phyloP scores from a whole-genome alignment of 768 basidiomycete genomes.

The Trametes gibbosa region DNA sequence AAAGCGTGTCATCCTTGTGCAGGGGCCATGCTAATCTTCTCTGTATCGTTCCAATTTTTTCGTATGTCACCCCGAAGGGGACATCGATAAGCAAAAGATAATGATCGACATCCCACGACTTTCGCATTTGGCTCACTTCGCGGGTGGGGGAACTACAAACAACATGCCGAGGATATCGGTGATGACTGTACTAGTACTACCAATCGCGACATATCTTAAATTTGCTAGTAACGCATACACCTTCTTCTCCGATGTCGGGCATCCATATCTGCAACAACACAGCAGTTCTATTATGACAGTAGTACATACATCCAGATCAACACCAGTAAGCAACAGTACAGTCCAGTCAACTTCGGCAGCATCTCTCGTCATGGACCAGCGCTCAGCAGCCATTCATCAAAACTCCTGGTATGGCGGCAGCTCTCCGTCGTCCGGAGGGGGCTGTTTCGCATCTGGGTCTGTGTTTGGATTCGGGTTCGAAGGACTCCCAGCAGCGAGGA shows the following conservation, averaged over 20 bases:
- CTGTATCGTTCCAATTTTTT: slow-evolving; percentile 99
- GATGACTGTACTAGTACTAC: too few relatives aligned
- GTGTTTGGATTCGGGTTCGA: not conserved
- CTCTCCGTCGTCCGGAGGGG: slow-evolving; percentile 29
- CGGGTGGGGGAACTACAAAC: not conserved
- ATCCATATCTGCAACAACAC: too few relatives aligned
- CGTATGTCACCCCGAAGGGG: slow-evolving; percentile 93
- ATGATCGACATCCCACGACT: not conserved
- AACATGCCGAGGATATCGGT: too few relatives aligned
- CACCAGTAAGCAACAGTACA: not conserved
- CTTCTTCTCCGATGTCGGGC: too few relatives aligned
- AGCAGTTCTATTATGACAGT: too few relatives aligned
- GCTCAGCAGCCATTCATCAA: slow-evolving; percentile 15
- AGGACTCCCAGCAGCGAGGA: slow-evolving; percentile 29
- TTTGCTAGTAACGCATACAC: too few relatives aligned
- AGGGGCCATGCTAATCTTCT: slow-evolving; percentile 99
- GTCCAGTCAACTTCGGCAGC: not conserved
- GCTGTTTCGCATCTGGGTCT: slow-evolving; percentile 14
- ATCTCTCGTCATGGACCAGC: not conserved
- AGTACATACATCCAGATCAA: too few relatives aligned
- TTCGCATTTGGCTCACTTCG: not conserved
- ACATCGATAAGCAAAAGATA: slow-evolving; percentile 32
- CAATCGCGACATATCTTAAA: too few relatives aligned
- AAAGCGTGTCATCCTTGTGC: slow-evolving; percentile 99
- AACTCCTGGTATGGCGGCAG: slow-evolving; percentile 47